Evolutionary conservation across 2,329 filamentous ascomycete species (phyloP), one percentile per base, ranked within the genome.

Genomic region (Sporothrix variecibatus): DNA sequence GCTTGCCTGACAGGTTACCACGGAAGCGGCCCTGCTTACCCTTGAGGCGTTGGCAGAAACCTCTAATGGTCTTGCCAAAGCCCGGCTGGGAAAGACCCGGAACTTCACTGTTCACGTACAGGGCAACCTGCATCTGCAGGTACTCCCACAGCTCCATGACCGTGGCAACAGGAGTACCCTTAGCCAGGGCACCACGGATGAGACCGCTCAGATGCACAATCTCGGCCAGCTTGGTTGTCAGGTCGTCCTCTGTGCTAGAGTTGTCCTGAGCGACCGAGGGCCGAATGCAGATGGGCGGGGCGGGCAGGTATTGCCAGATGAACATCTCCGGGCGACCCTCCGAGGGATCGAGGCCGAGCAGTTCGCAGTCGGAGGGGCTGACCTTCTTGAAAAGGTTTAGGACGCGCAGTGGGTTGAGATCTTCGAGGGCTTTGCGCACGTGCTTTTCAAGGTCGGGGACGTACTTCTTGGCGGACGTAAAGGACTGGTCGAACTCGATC

Each of bases 121-220:
- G 94, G 75, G 95, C 96, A 75, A 98, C 93, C 80, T 98, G 95
- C 9, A 97, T 88, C 80, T 98, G 95, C 75, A 99, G 85, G 79
- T 95, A 98, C 80, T 99, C 96, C 96, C 96, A 99, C 79, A 97
- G 94, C 81, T 99, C 96, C 91, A 98, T 97, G 73, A 98, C 93
- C 0, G 94, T 97, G 77, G 93, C 90, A 1, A 99, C 88, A 0
- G 94, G 91, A 17, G 95, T 93, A 11, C 95, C 95, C 78, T 94
- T 94, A 75, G 92, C 88, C 20, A 98, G 83, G 0, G 94, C 94
- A 28, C 93, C 92, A 69, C 93, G 91, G 76, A 99, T 94, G 78
- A 97, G 90, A 72, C 93, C 92, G 80, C 95, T 97, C 76, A 97
- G 94, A 79, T 97, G 94, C 11, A 98, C 92, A 77, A 99, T 98